Conservation (phyloP, 1,284 basidiomycete genomes). For the Fistulina hepatica region DNA sequence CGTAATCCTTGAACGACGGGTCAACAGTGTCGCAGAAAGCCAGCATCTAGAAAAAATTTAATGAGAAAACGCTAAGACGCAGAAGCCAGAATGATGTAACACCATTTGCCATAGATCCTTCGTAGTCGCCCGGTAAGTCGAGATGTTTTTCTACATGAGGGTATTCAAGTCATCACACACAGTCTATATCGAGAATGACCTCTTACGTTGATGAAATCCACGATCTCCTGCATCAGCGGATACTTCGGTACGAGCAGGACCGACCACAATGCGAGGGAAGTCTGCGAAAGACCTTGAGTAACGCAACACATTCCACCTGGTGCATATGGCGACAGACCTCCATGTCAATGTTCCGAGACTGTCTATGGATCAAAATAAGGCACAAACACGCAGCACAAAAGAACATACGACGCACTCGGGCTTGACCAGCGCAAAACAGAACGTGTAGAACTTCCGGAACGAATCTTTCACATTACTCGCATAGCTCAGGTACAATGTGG, state of each 20-base stretch:
- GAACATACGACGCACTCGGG: conserved; percentile 38
- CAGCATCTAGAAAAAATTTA: conserved; percentile 37
- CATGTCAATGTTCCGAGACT: conserved; percentile 66
- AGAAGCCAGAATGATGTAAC: conserved; percentile 15
- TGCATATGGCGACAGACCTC: conserved; percentile 36
- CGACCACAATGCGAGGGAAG: conserved; percentile 61
- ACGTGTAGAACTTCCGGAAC: conserved; percentile 55
- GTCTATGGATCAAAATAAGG: conserved; percentile 26
- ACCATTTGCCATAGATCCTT: conserved; percentile 82
- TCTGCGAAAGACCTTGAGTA: conserved; percentile 31
- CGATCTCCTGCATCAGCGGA: conserved; percentile 48
- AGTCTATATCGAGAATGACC: conserved; percentile 1
- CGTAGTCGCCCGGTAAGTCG: conserved; percentile 60
- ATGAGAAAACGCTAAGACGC: conserved; percentile 3
- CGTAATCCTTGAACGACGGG: conserved; percentile 50
- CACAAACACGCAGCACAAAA: background rate
- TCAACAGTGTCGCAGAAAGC: conserved; percentile 63
- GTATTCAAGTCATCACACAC: conserved; percentile 2
- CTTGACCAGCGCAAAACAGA: conserved; percentile 61
- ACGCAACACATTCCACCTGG: conserved; percentile 1
- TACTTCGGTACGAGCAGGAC: conserved; percentile 55
- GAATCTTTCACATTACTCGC: conserved; percentile 37
- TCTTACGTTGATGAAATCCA: conserved; percentile 53
- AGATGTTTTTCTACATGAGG: conserved; percentile 36
- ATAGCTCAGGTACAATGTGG: conserved; percentile 38